phyloP scores from a whole-genome alignment of 108 stramenopile species.

The Mediolabrus comicus region DNA sequence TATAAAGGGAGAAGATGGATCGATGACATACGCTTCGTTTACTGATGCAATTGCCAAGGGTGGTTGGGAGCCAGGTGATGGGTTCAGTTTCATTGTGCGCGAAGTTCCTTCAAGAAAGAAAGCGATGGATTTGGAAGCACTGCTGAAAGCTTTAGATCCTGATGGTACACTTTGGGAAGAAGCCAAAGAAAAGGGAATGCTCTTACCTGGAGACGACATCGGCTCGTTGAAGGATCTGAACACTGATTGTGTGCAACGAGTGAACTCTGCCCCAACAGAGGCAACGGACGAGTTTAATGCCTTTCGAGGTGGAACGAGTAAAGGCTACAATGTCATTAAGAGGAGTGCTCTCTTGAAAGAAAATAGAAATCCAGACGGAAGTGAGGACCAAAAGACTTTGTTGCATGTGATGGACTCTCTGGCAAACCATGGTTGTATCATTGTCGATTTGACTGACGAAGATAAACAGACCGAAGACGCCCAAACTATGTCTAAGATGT shows the following conservation, averaged over 20 bases:
- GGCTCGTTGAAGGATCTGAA: constrained; percentile 54
- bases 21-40: constrained; percentile 49
- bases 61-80: constrained; percentile 72
- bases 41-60: constrained; percentile 58
- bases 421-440: constrained; percentile 73
- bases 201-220: constrained; percentile 58
- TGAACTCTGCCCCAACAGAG: constrained; percentile 55
- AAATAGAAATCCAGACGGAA: constrained; percentile 56
- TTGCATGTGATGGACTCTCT: constrained; percentile 89
- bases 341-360: constrained; percentile 48
- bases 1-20: constrained; percentile 24
- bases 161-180: constrained; percentile 65
- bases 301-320: constrained; percentile 51
- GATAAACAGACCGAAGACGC: constrained; percentile 51
- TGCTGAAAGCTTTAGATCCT: constrained; percentile 74
- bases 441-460: constrained; percentile 81
- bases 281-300: constrained; percentile 47
- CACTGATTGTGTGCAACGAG: constrained; percentile 52
- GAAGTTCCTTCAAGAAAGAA: constrained; percentile 68
- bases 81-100: constrained; percentile 76
- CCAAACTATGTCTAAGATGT: constrained; percentile 60
- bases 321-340: constrained; percentile 72
- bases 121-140: constrained; percentile 60
- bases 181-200: constrained; percentile 49
- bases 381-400: constrained; percentile 59